Percentiles rank a stretch among this genome's conserved stretches.
phyloP scores from a whole-genome alignment of 345 rosid genomes.

The Turnera subulata region DNA sequence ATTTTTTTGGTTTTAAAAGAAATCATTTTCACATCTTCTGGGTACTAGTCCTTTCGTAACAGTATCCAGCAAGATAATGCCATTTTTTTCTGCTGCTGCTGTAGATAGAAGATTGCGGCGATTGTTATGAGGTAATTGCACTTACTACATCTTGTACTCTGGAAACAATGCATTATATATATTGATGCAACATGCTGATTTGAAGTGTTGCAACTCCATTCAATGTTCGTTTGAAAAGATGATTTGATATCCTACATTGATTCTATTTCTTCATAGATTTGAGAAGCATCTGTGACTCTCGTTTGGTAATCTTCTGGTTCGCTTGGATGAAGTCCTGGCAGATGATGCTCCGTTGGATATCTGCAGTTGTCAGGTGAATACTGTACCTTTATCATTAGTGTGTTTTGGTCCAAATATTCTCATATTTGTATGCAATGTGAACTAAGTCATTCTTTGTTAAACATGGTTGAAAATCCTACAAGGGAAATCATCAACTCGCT shows the following conservation, averaged over 20 bases:
- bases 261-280: background rate
- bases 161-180: background rate
- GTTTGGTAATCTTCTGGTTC: conserved; percentile 41
- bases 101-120: conserved; percentile 99
- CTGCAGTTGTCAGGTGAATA: conserved; percentile 92
- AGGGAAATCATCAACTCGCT: too few species aligned
- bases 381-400: background rate
- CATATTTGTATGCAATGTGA: too few species aligned
- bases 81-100: background rate
- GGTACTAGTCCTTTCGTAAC: background rate
- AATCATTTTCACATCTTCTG: background rate
- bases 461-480: too few species aligned
- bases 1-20: background rate
- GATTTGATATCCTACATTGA: background rate
- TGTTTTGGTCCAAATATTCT: too few species aligned
- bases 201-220: too few species aligned
- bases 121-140: conserved; percentile 82
- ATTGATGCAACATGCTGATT: too few species aligned
- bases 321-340: conserved; percentile 73
- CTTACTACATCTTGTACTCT: background rate
- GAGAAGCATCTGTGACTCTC: background rate
- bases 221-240: background rate
- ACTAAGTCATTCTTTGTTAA: too few species aligned
- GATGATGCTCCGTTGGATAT: conserved; percentile 96
- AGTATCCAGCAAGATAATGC: too few species aligned